A percentile compares a stretch with the other conserved stretches of the same genome.
Conservation (phyloP, 345 rosid species). For the Sonneratia alba region DNA sequence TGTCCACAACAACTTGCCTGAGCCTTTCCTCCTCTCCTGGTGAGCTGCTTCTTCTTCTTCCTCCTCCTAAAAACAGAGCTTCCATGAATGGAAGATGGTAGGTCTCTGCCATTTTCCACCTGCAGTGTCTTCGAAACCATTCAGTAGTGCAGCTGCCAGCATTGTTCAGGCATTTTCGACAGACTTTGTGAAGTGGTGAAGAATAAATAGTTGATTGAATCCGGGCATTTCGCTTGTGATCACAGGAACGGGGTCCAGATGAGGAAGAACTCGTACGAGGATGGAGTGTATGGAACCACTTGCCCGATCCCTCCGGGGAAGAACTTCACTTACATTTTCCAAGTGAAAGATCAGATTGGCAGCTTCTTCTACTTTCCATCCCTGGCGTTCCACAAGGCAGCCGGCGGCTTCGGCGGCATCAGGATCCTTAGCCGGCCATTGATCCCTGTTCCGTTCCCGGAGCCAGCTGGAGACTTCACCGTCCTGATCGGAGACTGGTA, state of each 20-base stretch:
- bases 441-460: slow-evolving; percentile 82
- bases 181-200: too few species aligned
- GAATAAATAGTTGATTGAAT: background rate
- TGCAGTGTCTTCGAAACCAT: too few species aligned
- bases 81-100: too few species aligned
- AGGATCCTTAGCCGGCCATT: slow-evolving; percentile 66
- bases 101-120: too few species aligned
- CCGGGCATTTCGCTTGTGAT: background rate
- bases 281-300: slow-evolving; percentile 91
- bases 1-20: slow-evolving; percentile 60
- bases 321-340: slow-evolving; percentile 76
- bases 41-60: background rate
- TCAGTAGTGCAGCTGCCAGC: too few species aligned
- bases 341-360: slow-evolving; percentile 88
- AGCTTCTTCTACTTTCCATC: slow-evolving; percentile 94
- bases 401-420: slow-evolving; percentile 81
- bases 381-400: slow-evolving; percentile 82
- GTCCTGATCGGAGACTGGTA: slow-evolving; percentile 86
- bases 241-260: slow-evolving; percentile 84
- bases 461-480: slow-evolving; percentile 72
- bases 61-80: too few species aligned
- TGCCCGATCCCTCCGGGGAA: slow-evolving; percentile 93
- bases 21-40: slow-evolving; percentile 90
- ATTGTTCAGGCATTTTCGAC: too few species aligned
- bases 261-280: slow-evolving; percentile 76